Conservation (phyloP, 2,329 filamentous ascomycete species). For the Talaromyces sp. region DNA sequence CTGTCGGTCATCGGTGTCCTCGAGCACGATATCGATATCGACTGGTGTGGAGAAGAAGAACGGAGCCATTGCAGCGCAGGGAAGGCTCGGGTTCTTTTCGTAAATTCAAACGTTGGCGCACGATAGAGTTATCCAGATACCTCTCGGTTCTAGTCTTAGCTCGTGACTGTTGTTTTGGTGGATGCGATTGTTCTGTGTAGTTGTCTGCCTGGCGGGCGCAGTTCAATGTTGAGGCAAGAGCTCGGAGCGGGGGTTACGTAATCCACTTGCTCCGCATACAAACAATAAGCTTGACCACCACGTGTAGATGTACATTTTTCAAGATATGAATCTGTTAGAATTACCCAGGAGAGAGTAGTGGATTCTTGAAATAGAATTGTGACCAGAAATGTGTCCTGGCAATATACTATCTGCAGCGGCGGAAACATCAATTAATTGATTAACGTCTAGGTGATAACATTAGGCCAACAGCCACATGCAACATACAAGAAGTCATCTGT, state of each 20-base stretch:
- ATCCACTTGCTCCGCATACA: background rate
- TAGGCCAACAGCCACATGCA: background rate
- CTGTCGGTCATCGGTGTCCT: conserved; percentile 87
- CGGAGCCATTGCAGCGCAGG: conserved; percentile 68
- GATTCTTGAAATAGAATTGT: background rate
- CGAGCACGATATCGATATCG: conserved; percentile 97
- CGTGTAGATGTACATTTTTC: background rate
- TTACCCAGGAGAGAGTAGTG: background rate
- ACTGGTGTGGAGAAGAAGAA: conserved; percentile 98
- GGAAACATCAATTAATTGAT: background rate
- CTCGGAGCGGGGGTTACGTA: background rate
- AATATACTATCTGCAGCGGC: background rate
- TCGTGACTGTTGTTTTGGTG: conserved; percentile 3
- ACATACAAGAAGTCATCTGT: background rate
- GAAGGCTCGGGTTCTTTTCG: background rate
- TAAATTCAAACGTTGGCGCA: background rate
- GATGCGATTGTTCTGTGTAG: background rate
- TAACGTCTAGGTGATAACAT: background rate
- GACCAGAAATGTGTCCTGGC: background rate
- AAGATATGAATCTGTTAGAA: background rate
- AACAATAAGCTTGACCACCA: background rate
- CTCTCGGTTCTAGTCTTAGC: background rate
- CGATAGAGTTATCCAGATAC: background rate
- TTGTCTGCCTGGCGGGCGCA: background rate
- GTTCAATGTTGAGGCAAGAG: background rate